Conservation (phyloP, 2,329 filamentous ascomycete genomes). For the Helicocarpus griseus region DNA sequence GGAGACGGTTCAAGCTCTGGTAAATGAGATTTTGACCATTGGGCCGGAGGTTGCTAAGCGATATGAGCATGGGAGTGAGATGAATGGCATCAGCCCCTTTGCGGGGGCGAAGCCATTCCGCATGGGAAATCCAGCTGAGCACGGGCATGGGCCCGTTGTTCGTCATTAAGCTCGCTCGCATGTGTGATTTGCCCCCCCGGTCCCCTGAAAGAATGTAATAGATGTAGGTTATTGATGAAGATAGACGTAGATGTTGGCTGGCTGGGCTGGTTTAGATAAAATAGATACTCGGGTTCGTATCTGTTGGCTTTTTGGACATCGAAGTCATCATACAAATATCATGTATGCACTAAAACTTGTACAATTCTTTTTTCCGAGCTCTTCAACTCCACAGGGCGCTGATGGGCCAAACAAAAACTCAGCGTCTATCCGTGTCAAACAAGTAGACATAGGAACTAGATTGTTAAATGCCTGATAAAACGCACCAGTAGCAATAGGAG, state of each 20-base stretch:
- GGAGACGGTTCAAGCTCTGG: constrained; percentile 53
- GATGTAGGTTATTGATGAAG: too few species aligned
- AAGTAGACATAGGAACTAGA: too few species aligned
- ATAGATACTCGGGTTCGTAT: too few species aligned
- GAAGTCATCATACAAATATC: not conserved
- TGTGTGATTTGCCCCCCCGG: not conserved
- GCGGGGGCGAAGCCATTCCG: constrained; percentile 1
- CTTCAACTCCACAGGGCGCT: too few species aligned
- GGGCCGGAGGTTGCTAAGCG: constrained; percentile 25
- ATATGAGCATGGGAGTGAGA: not conserved
- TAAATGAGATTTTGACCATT: constrained; percentile 48
- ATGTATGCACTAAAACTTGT: not conserved
- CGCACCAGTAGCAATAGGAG: too few species aligned
- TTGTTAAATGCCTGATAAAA: too few species aligned
- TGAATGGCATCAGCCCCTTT: not conserved
- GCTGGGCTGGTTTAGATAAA: not conserved
- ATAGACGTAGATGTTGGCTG: not conserved
- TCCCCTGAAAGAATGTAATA: not conserved
- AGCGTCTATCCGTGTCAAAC: too few species aligned
- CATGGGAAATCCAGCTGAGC: constrained; percentile 21
- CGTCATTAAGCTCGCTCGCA: not conserved
- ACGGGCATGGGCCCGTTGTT: constrained; percentile 27
- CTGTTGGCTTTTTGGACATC: not conserved
- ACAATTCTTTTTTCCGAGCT: not conserved
- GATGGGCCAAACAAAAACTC: too few species aligned